Conservation (phyloP, 208 protist species). For the Acanthamoeba healyi region DNA sequence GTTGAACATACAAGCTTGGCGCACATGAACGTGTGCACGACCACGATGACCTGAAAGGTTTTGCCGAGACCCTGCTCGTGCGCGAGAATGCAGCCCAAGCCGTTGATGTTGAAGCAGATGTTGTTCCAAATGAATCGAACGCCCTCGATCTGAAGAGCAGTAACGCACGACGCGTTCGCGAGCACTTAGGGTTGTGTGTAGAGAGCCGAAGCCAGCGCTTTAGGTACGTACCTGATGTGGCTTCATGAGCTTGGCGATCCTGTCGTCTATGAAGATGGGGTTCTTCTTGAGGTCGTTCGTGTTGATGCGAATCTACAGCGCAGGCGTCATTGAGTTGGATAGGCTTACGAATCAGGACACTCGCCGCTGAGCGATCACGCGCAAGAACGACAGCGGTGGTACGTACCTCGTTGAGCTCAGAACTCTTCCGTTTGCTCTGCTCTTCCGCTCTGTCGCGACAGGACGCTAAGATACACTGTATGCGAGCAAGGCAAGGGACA, state of each 20-base stretch:
- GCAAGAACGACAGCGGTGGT: background rate
- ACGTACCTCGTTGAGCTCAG: background rate
- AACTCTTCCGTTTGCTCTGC: background rate
- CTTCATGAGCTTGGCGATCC: background rate
- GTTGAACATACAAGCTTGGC: background rate
- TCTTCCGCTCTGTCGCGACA: background rate
- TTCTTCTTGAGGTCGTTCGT: background rate
- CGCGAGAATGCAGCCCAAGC: constrained; percentile 52
- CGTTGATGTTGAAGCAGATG: constrained; percentile 4
- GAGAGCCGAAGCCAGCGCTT: too few relatives aligned
- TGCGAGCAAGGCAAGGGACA: too few relatives aligned
- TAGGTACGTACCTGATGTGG: constrained; percentile 34
- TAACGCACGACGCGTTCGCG: too few relatives aligned
- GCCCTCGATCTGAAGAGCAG: constrained; percentile 5
- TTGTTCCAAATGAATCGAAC: constrained; percentile 62
- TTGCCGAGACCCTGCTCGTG: constrained; percentile 67
- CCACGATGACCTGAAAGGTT: constrained; percentile 13
- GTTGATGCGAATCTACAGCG: background rate
- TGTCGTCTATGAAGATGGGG: background rate
- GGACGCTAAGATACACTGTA: too few relatives aligned
- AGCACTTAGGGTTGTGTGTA: too few relatives aligned
- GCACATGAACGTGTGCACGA: constrained; percentile 43
- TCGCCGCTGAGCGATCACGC: too few relatives aligned
- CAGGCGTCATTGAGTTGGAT: background rate
- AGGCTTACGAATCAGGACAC: too few relatives aligned